phyloP scores from a whole-genome alignment of 352 stramenopile species.

The Globisporangium lucens region DNA sequence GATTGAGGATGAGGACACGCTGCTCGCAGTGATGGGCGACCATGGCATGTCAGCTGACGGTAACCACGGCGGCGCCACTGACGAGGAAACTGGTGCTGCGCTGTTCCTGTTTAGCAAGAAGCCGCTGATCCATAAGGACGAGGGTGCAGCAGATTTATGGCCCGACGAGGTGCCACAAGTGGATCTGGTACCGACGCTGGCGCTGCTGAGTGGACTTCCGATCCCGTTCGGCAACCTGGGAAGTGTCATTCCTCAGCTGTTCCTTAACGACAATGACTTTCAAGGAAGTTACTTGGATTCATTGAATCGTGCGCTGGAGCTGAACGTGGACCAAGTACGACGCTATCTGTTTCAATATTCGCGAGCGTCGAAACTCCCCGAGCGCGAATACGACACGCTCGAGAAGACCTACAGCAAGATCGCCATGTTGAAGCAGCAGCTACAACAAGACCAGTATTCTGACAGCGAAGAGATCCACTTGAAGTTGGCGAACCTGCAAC shows the following conservation, averaged over 20 bases:
- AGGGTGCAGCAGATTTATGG: conserved; percentile 14
- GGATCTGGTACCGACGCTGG: conserved; percentile 95
- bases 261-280: conserved; percentile 39
- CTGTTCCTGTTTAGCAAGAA: conserved; percentile 91
- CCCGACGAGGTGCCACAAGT: conserved; percentile 86
- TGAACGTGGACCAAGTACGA: conserved; percentile 86
- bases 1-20: conserved; percentile 69
- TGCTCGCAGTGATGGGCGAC: conserved; percentile 95
- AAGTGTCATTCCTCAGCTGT: conserved; percentile 89
- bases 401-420: conserved; percentile 52
- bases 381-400: conserved; percentile 51
- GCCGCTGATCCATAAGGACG: conserved; percentile 24
- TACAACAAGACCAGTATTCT: conserved; percentile 20
- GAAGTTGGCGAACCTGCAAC: conserved; percentile 35
- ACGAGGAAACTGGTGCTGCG: conserved; percentile 94
- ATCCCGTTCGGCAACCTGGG: conserved; percentile 97
- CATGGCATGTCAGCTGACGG: conserved; percentile 98
- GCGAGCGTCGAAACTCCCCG: conserved; percentile 57
- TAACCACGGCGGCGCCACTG: conserved; percentile 96
- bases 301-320: conserved; percentile 61
- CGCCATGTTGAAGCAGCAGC: conserved; percentile 23
- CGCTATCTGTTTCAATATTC: conserved; percentile 74
- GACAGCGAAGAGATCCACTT: conserved; percentile 29
- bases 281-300: conserved; percentile 7
- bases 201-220: conserved; percentile 91